Percentiles rank a stretch among this genome's conserved stretches.
These are phyloP conservation scores for Serendipita vermifera DNA, from an alignment of 768 basidiomycete species.

Conservation along the genomic window DNA sequence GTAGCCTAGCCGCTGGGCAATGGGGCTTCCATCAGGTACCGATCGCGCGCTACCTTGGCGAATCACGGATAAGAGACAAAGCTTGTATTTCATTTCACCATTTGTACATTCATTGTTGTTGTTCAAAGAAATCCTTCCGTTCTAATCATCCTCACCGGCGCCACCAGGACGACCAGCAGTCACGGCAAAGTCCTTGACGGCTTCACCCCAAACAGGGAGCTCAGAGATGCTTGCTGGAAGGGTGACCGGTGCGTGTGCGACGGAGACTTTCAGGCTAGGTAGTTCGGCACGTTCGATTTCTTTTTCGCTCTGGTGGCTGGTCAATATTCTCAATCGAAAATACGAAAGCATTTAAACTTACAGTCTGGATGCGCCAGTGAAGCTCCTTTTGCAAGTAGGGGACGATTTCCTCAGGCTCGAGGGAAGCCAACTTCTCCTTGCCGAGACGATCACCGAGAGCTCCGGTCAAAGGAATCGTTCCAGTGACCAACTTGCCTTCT, in stretches of 20 bases:
- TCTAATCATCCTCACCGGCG: too few relatives aligned
- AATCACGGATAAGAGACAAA: too few relatives aligned
- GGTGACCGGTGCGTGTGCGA: constrained; percentile 3
- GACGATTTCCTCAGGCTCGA: constrained; percentile 27
- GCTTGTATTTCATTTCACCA: too few relatives aligned
- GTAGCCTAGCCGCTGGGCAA: too few relatives aligned
- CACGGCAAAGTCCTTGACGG: too few relatives aligned
- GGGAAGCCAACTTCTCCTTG: constrained; percentile 21
- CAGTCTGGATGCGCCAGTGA: constrained; percentile 33
- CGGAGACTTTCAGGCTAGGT: constrained; percentile 6
- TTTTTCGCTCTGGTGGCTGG: background rate
- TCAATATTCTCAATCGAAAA: background rate
- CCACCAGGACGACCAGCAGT: too few relatives aligned
- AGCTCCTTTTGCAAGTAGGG: constrained; percentile 31
- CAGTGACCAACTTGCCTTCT: constrained; percentile 16
- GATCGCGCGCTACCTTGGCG: too few relatives aligned
- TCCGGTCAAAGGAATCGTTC: constrained; percentile 28
- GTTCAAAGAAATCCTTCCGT: too few relatives aligned
- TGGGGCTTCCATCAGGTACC: too few relatives aligned
- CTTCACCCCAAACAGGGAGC: background rate
- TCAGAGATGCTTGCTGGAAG: too few relatives aligned
- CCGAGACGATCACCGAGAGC: constrained; percentile 24
- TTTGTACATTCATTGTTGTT: too few relatives aligned
- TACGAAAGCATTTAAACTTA: constrained; percentile 15
- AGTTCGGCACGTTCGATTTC: background rate